A percentile compares a stretch with the other conserved stretches of the same genome.
Evolutionary conservation across 768 basidiomycete species (phyloP).

Genomic region (Kwoniella botswanensis): DNA sequence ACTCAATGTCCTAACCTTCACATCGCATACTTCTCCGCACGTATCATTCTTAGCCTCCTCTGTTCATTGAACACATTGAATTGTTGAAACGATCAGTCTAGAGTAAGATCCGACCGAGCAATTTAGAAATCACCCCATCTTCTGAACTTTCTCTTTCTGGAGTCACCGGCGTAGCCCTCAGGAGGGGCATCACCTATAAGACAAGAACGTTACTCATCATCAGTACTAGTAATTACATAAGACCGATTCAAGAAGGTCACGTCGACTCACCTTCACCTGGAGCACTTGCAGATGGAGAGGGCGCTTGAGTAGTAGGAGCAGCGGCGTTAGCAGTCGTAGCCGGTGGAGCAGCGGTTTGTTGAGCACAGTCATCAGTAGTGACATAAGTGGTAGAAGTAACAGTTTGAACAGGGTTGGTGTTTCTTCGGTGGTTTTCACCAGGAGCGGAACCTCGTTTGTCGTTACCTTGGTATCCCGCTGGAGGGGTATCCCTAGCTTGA

Average conservation of each 20-base stretch:
- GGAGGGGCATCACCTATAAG: not conserved
- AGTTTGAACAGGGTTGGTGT: conserved; percentile 1
- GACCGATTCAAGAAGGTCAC: not conserved
- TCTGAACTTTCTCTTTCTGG: not conserved
- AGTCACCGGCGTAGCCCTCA: not conserved
- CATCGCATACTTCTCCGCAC: no score
- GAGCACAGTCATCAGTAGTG: conserved; percentile 19
- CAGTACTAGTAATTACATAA: not conserved
- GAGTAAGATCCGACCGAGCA: not conserved
- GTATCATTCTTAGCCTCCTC: no score
- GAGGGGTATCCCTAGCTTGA: not conserved
- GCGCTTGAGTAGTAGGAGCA: not conserved
- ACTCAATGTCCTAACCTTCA: no score
- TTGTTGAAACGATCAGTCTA: no score
- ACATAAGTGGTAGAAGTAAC: conserved; percentile 13
- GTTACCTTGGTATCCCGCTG: not conserved
- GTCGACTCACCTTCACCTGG: conserved; percentile 7
- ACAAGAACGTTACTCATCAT: not conserved
- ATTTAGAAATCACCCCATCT: conserved; percentile 13
- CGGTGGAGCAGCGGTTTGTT: conserved; percentile 2
- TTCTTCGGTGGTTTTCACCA: conserved; percentile 9
- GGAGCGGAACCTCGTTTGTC: not conserved
- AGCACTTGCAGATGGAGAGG: conserved; percentile 4
- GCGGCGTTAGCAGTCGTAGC: conserved; percentile 1
- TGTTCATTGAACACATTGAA: no score